Base-by-base conservation (phyloP, 139 green algal genomes). In the Chlorokybus atmophyticus region DNA sequence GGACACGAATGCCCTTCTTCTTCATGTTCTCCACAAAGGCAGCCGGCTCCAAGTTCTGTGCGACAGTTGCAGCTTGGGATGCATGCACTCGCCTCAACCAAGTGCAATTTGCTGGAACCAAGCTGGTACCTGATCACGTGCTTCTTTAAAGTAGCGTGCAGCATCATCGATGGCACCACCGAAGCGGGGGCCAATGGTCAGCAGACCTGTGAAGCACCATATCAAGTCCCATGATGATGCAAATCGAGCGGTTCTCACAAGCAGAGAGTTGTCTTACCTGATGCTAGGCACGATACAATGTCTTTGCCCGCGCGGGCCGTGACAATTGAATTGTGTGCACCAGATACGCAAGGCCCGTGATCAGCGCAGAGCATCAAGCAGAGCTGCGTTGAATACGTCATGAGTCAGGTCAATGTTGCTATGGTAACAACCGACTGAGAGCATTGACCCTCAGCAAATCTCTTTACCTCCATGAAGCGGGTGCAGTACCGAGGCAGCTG, bases 361-460 rank as follows among this genome's bases (percentile, higher is more conserved):
- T 95, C 87, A 2, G 87, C 87, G 55, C 87, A 96, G 62, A 95
- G 62, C 82, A 95, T 87, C 26, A 95, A 44, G 55, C 85, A 86
- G 77, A 83, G 82, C 61, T 70, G 62, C 10, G 35, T n/a, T n/a
- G n/a, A n/a, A n/a, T n/a, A n/a, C 39, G 39, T n/a, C 39, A 47
- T n/a, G 39, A 47, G 19, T 19, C 39, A 19, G 39, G 19, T 19
- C 39, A 47, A 47, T n/a, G 39, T 47, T 47, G 19, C 47, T n/a
- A n/a, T n/a, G n/a, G n/a, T n/a, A n/a, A n/a, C n/a, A n/a, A n/a
- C n/a, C n/a, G n/a, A n/a, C n/a, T n/a, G n/a, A n/a, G n/a, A n/a
- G n/a, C n/a, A n/a, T n/a, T n/a, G n/a, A n/a, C n/a, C n/a, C n/a
- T n/a, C n/a, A n/a, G n/a, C n/a, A n/a, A n/a, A n/a, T n/a, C n/a